phyloP scores from a whole-genome alignment of 768 basidiomycete genomes.

The Leccinum ochraceum region DNA sequence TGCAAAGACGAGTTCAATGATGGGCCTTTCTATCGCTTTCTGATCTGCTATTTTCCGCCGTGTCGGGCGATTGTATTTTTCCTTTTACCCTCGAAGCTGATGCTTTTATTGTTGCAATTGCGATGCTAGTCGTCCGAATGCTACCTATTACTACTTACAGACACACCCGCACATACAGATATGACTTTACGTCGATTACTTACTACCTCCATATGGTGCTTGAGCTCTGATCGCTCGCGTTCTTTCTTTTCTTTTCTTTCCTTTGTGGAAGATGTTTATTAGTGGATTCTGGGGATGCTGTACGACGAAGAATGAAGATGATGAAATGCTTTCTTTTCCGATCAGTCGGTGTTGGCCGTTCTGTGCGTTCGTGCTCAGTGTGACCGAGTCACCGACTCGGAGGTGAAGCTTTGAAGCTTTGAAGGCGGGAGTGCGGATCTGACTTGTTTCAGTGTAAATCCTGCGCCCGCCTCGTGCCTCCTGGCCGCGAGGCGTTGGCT shows the following conservation, averaged over 20 bases:
- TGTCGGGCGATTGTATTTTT: neutral
- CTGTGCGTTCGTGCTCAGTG: too few species aligned
- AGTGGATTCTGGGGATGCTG: constrained; percentile 1
- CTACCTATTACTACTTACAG: neutral
- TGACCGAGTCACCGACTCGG: too few species aligned
- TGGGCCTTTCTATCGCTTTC: neutral
- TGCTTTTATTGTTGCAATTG: neutral
- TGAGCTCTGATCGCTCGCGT: neutral
- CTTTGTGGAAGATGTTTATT: constrained; percentile 1
- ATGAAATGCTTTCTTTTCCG: neutral
- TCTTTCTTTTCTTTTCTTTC: neutral
- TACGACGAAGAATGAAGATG: constrained; percentile 8
- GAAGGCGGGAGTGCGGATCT: too few species aligned
- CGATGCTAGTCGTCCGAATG: constrained; percentile 2
- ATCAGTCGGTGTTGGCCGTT: too few species aligned
- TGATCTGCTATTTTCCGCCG: constrained; percentile 1
- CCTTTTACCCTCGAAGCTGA: neutral
- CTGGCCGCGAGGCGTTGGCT: too few species aligned
- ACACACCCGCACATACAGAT: neutral
- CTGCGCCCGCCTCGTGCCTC: too few species aligned
- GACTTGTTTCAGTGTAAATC: too few species aligned
- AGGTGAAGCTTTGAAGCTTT: too few species aligned
- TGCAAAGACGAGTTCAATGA: constrained; percentile 23
- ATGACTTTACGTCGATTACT: constrained; percentile 4
- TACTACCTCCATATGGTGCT: neutral